Evolutionary conservation across 352 stramenopile genomes (phyloP), one percentile per base, ranked within the genome.

Genomic region (Phytophthora ramorum): DNA sequence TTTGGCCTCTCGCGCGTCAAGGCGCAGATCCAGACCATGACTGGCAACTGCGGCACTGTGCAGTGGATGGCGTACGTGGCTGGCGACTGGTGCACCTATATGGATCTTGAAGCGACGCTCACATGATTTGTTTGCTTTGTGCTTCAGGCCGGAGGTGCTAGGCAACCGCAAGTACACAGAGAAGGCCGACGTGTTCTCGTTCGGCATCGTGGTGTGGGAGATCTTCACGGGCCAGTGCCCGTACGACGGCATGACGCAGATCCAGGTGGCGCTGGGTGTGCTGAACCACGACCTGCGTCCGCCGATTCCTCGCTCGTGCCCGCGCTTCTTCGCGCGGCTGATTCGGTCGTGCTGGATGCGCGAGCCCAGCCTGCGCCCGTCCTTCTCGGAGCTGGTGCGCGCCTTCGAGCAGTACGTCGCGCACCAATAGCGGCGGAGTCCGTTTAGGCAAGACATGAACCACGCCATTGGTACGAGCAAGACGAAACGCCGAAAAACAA

Each of bases 121-220:
- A 69, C 24, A 30, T 58, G 6, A 54, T 32, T 45, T 69, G 19
- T 46, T 44, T 70, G 8, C 52, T 44, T 37, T 48, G 35, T 66
- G 26, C 37, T 63, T 41, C 49, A 95, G 86, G 8, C 88, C 87
- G 0, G 85, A 97, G 46, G 91, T 97, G 40, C 76, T 98, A 30
- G 90, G 91, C 50, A 96, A 92, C 62, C 76, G 90, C 55, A 93
- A 95, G 64, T 98, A 98, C 79, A 97, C 91, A 17, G 92, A 98
- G 63, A 97, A 98, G 64, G 92, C 91, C 3, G 92, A 98, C 62
- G 92, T 98, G 48, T 98, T 95, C 63, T 97, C 89, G 43, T 97
- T 98, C 66, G 92, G 81, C 35, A 97, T 98, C 43, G 95, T 98
- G 20, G 79, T 98, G 54, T 98, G 93, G 93, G 92, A 98, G 64